phyloP scores from a whole-genome alignment of 2,329 filamentous ascomycete genomes.

The Neopestalotiopsis sp. region DNA sequence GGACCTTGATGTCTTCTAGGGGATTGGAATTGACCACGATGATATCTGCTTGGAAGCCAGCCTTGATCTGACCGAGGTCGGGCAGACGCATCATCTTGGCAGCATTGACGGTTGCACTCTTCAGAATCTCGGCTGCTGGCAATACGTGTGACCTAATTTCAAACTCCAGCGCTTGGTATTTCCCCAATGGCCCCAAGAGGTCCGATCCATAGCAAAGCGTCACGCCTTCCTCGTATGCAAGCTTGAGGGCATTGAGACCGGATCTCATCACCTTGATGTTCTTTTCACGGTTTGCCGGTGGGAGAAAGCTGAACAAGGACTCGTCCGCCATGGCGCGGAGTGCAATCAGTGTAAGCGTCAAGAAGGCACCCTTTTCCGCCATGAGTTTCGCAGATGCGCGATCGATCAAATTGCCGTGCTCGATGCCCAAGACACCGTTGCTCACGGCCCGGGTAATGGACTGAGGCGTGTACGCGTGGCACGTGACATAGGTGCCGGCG shows the following conservation, averaged over 20 bases:
- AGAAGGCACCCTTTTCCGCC: not conserved
- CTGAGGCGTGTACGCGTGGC: not conserved
- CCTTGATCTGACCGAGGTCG: not conserved
- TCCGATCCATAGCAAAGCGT: slow-evolving; percentile 2
- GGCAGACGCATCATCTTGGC: not conserved
- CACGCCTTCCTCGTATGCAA: not conserved
- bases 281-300: not conserved
- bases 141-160: not conserved
- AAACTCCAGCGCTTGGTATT: not conserved
- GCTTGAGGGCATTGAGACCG: not conserved
- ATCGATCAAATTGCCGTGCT: not conserved
- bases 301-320: too few species aligned
- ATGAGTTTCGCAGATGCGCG: not conserved
- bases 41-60: not conserved
- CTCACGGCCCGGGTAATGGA: not conserved
- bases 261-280: not conserved
- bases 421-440: not conserved
- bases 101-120: not conserved
- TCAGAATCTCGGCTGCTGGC: not conserved
- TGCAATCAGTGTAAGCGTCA: not conserved
- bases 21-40: not conserved
- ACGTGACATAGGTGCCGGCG: slow-evolving; percentile 1
- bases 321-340: not conserved
- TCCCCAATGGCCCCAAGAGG: not conserved
- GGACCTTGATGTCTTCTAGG: not conserved